Percentiles rank a stretch among this genome's conserved stretches.
Evolutionary conservation across 176 grass and related monocot genomes (phyloP).

Genomic region (Bothriochloa decipiens): DNA sequence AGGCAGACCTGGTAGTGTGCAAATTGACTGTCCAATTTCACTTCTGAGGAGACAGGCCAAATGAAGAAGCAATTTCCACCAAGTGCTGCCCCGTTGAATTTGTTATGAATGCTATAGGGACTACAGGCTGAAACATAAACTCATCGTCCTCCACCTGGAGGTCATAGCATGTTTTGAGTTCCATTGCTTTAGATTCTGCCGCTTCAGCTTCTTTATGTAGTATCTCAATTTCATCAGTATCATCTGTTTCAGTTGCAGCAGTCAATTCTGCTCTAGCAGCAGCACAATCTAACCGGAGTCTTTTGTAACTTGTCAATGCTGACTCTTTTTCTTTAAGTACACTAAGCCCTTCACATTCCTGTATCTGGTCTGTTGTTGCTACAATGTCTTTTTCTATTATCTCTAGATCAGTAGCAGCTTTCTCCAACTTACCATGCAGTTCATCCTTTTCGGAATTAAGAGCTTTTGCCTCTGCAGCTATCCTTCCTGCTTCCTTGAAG

Average conservation of each 20-base stretch:
- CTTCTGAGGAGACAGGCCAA: conserved; percentile 43
- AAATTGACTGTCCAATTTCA: conserved; percentile 36
- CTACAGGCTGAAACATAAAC: conserved; percentile 46
- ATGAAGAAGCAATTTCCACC: conserved; percentile 64
- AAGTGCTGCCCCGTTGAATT: conserved; percentile 68
- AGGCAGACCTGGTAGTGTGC: conserved; percentile 23
- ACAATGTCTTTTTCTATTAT: conserved; percentile 77
- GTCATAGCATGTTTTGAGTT: conserved; percentile 73
- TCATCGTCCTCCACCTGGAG: conserved; percentile 56
- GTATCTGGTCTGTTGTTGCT: conserved; percentile 65
- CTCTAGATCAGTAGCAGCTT: conserved; percentile 63
- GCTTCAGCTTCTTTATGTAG: conserved; percentile 76
- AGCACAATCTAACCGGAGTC: conserved; percentile 65
- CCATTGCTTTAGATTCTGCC: conserved; percentile 71
- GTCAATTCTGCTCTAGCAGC: conserved; percentile 83
- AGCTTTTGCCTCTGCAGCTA: conserved; percentile 85
- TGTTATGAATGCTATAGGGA: conserved; percentile 71
- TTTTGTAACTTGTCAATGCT: conserved; percentile 81
- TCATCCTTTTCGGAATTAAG: conserved; percentile 87
- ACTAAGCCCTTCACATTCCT: conserved; percentile 80
- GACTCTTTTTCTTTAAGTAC: conserved; percentile 82
- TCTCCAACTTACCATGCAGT: conserved; percentile 65
- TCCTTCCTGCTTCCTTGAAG: conserved; percentile 90
- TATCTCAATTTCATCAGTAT: conserved; percentile 68
- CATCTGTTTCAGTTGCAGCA: conserved; percentile 79